A percentile compares a stretch with the other conserved stretches of the same genome.
These are phyloP conservation scores for Casuarina cunninghamiana DNA, from an alignment of 306 rosid species.

Conservation along the genomic window DNA sequence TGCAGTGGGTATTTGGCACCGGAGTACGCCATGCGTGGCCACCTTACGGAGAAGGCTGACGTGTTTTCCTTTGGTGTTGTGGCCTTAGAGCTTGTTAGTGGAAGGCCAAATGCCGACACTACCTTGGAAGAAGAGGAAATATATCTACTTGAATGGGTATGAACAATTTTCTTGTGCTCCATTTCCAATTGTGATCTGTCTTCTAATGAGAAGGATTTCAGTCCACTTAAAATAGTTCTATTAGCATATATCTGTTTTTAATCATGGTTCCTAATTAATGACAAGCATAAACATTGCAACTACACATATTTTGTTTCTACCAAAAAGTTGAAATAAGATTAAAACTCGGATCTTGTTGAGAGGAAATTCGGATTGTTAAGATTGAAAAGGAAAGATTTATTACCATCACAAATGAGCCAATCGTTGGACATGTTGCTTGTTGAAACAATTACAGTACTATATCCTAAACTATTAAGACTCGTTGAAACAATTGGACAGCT, in stretches of 20 bases:
- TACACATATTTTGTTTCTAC: not conserved
- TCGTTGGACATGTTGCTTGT: not conserved
- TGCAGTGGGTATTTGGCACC: too few relatives aligned
- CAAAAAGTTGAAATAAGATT: not conserved
- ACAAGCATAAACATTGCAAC: not conserved
- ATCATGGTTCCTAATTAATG: not conserved
- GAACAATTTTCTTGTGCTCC: slow-evolving; percentile 7
- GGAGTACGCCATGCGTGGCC: too few relatives aligned
- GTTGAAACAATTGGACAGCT: not conserved
- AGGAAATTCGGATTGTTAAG: not conserved
- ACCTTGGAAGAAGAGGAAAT: too few relatives aligned
- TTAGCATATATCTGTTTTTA: not conserved
- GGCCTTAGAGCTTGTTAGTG: too few relatives aligned
- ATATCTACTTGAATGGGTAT: too few relatives aligned
- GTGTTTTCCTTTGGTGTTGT: too few relatives aligned
- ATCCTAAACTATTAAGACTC: not conserved
- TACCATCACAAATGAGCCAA: too few relatives aligned
- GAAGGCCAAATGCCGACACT: too few relatives aligned
- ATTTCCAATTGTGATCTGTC: slow-evolving; percentile 10
- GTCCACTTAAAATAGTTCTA: not conserved
- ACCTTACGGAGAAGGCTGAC: too few relatives aligned
- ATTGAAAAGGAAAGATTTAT: too few relatives aligned
- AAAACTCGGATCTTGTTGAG: not conserved
- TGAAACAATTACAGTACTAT: not conserved
- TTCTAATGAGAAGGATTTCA: not conserved